Evolutionary conservation across 1,139 yeast species (phyloP).

Genomic region (Hemisphaericaspora xylanilytica): DNA sequence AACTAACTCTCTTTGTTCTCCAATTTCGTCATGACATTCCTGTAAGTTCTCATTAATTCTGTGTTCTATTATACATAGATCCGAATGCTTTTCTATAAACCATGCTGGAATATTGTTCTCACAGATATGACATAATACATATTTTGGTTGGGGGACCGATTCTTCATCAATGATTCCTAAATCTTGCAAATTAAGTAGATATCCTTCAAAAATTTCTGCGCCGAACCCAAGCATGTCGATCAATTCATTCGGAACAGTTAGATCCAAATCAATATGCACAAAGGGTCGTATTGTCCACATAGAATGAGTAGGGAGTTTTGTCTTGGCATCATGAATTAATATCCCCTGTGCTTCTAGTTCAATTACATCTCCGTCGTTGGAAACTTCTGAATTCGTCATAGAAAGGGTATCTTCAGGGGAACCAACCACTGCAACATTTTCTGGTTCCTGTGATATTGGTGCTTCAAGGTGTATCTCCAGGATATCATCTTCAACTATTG

Average conservation of each 20-base stretch:
- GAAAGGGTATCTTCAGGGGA: conserved; percentile 17
- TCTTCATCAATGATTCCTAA: conserved; percentile 60
- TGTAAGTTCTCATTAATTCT: conserved; percentile 79
- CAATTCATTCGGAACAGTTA: conserved; percentile 65
- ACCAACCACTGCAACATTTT: conserved; percentile 9
- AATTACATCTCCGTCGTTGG: conserved; percentile 58
- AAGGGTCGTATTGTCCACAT: conserved; percentile 93
- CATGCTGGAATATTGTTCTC: conserved; percentile 91
- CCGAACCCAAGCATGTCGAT: conserved; percentile 84
- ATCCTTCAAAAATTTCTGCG: conserved; percentile 76
- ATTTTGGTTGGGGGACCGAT: conserved; percentile 70
- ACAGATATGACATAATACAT: conserved; percentile 86
- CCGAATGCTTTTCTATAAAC: conserved; percentile 94
- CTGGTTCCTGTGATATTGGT: too few relatives aligned
- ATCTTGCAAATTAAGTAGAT: conserved; percentile 61
- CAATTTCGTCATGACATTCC: conserved; percentile 68
- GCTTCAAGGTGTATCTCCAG: neutral
- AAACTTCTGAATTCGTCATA: conserved; percentile 31
- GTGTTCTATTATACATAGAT: conserved; percentile 83
- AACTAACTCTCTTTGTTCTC: conserved; percentile 67
- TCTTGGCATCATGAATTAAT: conserved; percentile 65
- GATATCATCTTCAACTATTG: neutral
- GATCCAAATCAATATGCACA: conserved; percentile 57
- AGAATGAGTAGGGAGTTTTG: conserved; percentile 71
- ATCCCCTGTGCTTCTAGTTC: conserved; percentile 95